Conservation (phyloP, 192 early-diverging fungal species). For the Phlyctochytrium bullatum region DNA sequence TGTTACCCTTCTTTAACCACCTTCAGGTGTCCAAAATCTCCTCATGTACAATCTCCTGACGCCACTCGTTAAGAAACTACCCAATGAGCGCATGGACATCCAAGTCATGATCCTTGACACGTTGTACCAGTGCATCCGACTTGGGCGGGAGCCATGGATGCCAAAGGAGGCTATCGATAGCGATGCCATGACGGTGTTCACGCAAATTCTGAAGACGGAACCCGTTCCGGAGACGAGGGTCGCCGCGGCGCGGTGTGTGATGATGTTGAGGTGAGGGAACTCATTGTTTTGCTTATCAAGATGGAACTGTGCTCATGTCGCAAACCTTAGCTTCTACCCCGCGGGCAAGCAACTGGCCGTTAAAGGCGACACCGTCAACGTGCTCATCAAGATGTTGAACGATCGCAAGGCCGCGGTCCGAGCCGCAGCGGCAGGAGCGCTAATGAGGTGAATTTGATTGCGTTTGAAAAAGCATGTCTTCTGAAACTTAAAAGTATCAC, state of each 20-base stretch:
- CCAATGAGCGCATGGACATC: constrained; percentile 44
- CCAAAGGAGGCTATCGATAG: constrained; percentile 38
- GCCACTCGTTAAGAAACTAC: constrained; percentile 32
- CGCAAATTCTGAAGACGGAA: constrained; percentile 36
- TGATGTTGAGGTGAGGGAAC: constrained; percentile 54
- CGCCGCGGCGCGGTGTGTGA: constrained; percentile 43
- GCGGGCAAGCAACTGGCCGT: constrained; percentile 41
- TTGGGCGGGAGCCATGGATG: constrained; percentile 32
- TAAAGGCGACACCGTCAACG: constrained; percentile 31
- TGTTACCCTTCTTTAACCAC: background rate
- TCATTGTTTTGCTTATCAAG: background rate
- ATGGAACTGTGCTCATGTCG: too few relatives aligned
- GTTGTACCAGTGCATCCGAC: constrained; percentile 47
- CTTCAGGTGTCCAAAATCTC: constrained; percentile 26
- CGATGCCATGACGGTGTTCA: constrained; percentile 45
- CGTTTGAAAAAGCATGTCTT: background rate
- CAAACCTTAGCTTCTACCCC: constrained; percentile 39
- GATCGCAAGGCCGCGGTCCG: constrained; percentile 40
- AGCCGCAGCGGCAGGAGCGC: constrained; percentile 50
- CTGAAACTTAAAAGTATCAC: constrained; percentile 32
- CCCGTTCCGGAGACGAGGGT: constrained; percentile 39
- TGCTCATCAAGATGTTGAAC: constrained; percentile 37
- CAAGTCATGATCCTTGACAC: constrained; percentile 49
- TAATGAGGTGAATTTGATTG: constrained; percentile 42
- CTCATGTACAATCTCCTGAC: constrained; percentile 23